Base-by-base conservation (phyloP, 768 basidiomycete genomes). In the Tricholoma terreum region DNA sequence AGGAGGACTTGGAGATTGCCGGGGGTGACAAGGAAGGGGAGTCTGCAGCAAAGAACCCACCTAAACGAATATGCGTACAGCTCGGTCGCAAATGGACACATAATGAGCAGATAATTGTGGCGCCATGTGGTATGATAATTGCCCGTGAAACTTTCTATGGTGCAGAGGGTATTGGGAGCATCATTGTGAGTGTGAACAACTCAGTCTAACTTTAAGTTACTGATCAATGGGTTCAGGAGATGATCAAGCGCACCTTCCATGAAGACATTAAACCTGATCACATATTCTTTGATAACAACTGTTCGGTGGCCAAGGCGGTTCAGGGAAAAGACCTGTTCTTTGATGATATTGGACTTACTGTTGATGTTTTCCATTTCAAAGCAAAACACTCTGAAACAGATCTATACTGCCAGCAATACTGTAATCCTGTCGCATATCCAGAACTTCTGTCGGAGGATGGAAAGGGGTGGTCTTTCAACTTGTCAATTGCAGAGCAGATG, bases 381-480 rank as follows among this genome's bases (percentile, higher is more conserved):
- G 61, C 46, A 45, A 76, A 75, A 52, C 71, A 74, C 56, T 67
- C 66, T 27, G 63, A 64, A 17, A 43, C 54, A 0, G 22, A 75
- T 46, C 15, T 34, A 0, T 57, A 63, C 22, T 74, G 74, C 35
- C 55, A 61, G 2, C 0, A n/a, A 9, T 35, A 70, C 35, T 75
- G 73, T 57, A 73, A 73, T 56, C 73, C 73, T 0, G 71, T 63
- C 52, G 22, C 50, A 0, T 80, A 71, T 60, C 68, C 68, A 5
- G 75, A 79, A 33, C 66, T 81, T 2, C 19, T 50, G 0, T 62
- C 48, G 1, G 58, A 65, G 9, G 63, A 69, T 15, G 64, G 62
- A 0, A 59, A 62, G 9, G 69, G 40, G 17, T 81, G 77, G 77
- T 42, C 50, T 0, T 80, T 81, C 64, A 81, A 80, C 36, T 77